A percentile compares a stretch with the other conserved stretches of the same genome.
These are phyloP conservation scores for Trifolium fragiferum DNA, from an alignment of 306 rosid genomes.

Conservation along the genomic window DNA sequence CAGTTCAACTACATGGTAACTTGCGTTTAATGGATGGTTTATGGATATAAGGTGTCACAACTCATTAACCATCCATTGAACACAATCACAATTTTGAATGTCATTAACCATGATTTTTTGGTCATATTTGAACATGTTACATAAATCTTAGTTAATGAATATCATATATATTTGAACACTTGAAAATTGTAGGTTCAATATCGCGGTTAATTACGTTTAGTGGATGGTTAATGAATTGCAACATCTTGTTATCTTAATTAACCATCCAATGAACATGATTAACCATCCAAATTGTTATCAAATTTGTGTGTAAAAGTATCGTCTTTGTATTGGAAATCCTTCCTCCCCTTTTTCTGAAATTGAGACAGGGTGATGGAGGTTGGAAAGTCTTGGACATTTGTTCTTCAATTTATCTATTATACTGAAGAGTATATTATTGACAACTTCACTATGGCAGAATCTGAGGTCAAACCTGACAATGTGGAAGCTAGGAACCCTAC, in stretches of 20 bases:
- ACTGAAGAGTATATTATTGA: conserved; percentile 37
- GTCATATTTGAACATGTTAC: not conserved
- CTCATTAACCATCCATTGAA: not conserved
- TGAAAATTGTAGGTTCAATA: not conserved
- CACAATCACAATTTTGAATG: not conserved
- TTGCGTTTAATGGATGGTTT: not conserved
- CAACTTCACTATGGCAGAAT: conserved; percentile 68
- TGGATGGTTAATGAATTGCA: not conserved
- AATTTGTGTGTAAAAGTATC: not conserved
- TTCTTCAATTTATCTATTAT: conserved; percentile 20
- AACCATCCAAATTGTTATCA: not conserved
- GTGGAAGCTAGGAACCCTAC: conserved; percentile 98
- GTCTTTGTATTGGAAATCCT: not conserved
- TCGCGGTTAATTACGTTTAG: not conserved
- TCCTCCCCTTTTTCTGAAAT: not conserved
- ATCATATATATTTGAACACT: not conserved
- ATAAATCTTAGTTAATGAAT: not conserved
- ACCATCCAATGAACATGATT: not conserved
- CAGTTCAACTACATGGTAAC: not conserved
- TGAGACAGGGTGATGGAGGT: not conserved
- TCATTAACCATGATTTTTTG: not conserved
- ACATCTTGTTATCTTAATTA: not conserved
- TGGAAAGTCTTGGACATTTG: conserved; percentile 21
- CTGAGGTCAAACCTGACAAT: conserved; percentile 87
- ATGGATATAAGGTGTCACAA: not conserved